These are phyloP conservation scores for Lithospermum erythrorhizon DNA, from an alignment of 257 asterid genomes.

Conservation along the genomic window DNA sequence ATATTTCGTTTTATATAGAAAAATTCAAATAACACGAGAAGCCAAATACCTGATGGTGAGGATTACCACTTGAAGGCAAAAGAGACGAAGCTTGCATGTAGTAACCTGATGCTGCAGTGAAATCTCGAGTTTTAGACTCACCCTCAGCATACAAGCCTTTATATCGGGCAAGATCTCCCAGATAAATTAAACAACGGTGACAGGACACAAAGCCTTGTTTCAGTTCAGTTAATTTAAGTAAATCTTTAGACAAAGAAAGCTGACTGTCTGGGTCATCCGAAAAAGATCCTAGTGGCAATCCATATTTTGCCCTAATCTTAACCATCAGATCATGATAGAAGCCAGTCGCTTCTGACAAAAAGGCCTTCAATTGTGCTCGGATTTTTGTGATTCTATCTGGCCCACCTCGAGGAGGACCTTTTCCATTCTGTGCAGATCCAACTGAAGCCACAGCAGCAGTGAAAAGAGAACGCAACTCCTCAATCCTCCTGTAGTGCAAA, in stretches of 20 bases:
- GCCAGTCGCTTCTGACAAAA: constrained; percentile 94
- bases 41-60: constrained; percentile 83
- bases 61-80: constrained; percentile 91
- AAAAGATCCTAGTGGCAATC: constrained; percentile 59
- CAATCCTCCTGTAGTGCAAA: constrained; percentile 83
- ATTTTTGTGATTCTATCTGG: constrained; percentile 70
- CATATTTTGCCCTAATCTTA: constrained; percentile 75
- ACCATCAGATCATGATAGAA: constrained; percentile 92
- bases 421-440: constrained; percentile 67
- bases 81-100: constrained; percentile 80
- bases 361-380: constrained; percentile 73
- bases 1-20: neutral
- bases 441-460: constrained; percentile 52
- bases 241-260: constrained; percentile 45
- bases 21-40: neutral
- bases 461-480: constrained; percentile 71
- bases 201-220: constrained; percentile 78
- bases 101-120: constrained; percentile 84
- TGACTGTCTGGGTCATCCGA: constrained; percentile 59
- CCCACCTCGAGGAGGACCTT: constrained; percentile 45
- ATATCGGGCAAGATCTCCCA: constrained; percentile 97
- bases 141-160: constrained; percentile 90
- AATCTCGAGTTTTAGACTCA: constrained; percentile 72
- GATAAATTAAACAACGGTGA: constrained; percentile 84
- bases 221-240: constrained; percentile 46